Evolutionary conservation across 225 moss, liverwort and hornwort species (phyloP), one percentile per base, ranked within the genome.

Genomic region (Neckera pumila): DNA sequence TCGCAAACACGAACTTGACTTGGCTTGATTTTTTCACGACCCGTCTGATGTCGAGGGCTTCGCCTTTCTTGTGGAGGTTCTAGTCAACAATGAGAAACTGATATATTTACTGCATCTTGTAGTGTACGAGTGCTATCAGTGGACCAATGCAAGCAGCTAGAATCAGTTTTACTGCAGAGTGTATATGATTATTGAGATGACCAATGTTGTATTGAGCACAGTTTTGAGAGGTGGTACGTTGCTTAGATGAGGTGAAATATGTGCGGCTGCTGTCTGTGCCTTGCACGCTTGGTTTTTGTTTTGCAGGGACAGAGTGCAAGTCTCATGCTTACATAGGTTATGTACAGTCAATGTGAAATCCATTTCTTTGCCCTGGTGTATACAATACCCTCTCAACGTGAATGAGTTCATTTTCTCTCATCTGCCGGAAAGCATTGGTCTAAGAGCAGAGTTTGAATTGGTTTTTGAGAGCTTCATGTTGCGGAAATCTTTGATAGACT

Each of bases 311-410:
- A 47, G 61, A 65, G 86, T 86, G 76, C 84, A 65, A 84, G 91
- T 83, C 47, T 77, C 64, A 89, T 71, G 84, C 84, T 84, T 78
- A n/a, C n/a, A 6, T 36, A 86, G 86, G 89, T 84, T 63, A 73
- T 91, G 89, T 91, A 91, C 89, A 91, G 83, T 86, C 66, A 84
- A 83, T 84, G 79, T 89, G 89, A 85, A 85, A 75, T 76, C 60
- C 85, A 69, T 85, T 85, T 85, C 88, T 69, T 82, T 90, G 67
- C 26, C 90, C 43, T 81, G 76, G 67, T 81, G 67, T 53, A 53
- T 80, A 76, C 4, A 42, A 58, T 20, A 81, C 43, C 76, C 85
- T 69, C 82, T 82, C 76, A 76, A 47, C 66, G 36, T 67, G 59
- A 74, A 21, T 59, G 31, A 84, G 34, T 64, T 54, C 54, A 2